A percentile compares a stretch with the other conserved stretches of the same genome.
phyloP scores from a whole-genome alignment of 1,284 basidiomycete species.

The Ganoderma boninense region DNA sequence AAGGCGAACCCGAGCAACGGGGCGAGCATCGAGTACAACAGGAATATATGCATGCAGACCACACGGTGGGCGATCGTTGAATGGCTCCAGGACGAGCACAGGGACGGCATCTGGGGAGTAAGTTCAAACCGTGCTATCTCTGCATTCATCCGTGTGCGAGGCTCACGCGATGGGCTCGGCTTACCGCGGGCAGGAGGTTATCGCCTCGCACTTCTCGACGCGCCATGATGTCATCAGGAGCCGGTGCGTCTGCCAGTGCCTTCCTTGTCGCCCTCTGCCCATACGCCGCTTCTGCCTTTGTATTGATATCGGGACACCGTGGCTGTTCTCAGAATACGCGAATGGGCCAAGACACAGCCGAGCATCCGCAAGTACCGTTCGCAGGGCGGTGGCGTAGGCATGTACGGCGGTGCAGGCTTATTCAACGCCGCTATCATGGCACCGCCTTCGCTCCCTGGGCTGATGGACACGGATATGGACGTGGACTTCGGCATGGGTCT shows the following conservation, averaged over 20 bases:
- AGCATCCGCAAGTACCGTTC: slow-evolving; percentile 36
- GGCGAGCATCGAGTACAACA: slow-evolving; percentile 55
- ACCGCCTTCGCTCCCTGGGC: not conserved
- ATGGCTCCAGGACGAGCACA: slow-evolving; percentile 55
- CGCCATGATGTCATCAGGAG: slow-evolving; percentile 50
- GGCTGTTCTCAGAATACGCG: slow-evolving; percentile 43
- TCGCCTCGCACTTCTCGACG: slow-evolving; percentile 55
- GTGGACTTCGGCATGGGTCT: slow-evolving; percentile 8
- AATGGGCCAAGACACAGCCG: slow-evolving; percentile 48
- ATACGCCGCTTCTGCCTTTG: not conserved
- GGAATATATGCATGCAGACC: slow-evolving; percentile 50
- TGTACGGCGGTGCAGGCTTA: not conserved
- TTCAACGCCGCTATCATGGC: not conserved
- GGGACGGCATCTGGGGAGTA: slow-evolving; percentile 56
- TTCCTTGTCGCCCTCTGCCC: not conserved
- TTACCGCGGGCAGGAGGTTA: slow-evolving; percentile 51
- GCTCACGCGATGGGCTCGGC: not conserved
- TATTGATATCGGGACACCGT: not conserved
- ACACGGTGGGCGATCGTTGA: slow-evolving; percentile 59
- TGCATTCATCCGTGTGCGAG: not conserved
- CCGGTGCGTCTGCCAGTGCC: slow-evolving; percentile 43
- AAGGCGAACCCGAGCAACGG: slow-evolving; percentile 45
- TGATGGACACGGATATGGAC: slow-evolving; percentile 13
- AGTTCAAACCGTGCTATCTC: slow-evolving; percentile 17
- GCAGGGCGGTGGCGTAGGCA: not conserved